These are phyloP conservation scores for Cladosporium sp. DNA, from an alignment of 2,329 filamentous ascomycete species.

Conservation along the genomic window DNA sequence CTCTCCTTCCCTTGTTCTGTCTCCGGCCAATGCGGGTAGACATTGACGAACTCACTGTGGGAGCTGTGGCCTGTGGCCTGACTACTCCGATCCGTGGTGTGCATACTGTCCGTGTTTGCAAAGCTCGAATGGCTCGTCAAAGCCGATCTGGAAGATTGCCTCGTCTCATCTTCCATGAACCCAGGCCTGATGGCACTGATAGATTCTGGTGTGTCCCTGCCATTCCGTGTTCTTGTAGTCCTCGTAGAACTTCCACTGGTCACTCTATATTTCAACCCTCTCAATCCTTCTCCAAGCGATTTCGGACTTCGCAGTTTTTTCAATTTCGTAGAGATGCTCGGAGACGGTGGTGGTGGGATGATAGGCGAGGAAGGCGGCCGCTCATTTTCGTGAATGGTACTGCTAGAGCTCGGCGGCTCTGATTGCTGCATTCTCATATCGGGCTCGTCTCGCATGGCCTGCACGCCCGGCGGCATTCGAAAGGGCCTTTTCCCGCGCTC, in stretches of 20 bases:
- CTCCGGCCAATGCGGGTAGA: conserved; percentile 24
- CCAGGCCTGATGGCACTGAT: conserved; percentile 19
- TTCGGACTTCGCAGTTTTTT: conserved; percentile 15
- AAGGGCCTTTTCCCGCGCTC: conserved; percentile 21
- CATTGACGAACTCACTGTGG: conserved; percentile 63
- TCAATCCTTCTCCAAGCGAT: conserved; percentile 25
- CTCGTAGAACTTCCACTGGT: conserved; percentile 15
- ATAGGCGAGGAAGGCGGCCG: conserved; percentile 22
- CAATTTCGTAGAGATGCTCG: conserved; percentile 10
- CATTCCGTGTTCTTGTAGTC: conserved; percentile 12
- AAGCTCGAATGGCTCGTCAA: conserved; percentile 56
- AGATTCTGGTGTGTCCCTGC: conserved; percentile 14
- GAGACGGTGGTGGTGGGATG: conserved; percentile 20
- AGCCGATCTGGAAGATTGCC: conserved; percentile 57
- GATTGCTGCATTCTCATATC: conserved; percentile 16
- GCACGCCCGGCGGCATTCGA: conserved; percentile 25
- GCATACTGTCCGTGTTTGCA: conserved; percentile 47
- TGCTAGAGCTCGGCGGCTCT: conserved; percentile 15
- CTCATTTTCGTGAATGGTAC: conserved; percentile 6
- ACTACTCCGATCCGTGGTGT: conserved; percentile 77
- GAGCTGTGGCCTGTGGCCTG: conserved; percentile 75
- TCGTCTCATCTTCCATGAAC: conserved; percentile 20
- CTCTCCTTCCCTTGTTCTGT: conserved; percentile 20
- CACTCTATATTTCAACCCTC: conserved; percentile 21
- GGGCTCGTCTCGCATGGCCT: conserved; percentile 16